A percentile compares a stretch with the other conserved stretches of the same genome.
These are phyloP conservation scores for Colletotrichum echinochloae DNA, from an alignment of 2,329 filamentous ascomycete species.

Conservation along the genomic window DNA sequence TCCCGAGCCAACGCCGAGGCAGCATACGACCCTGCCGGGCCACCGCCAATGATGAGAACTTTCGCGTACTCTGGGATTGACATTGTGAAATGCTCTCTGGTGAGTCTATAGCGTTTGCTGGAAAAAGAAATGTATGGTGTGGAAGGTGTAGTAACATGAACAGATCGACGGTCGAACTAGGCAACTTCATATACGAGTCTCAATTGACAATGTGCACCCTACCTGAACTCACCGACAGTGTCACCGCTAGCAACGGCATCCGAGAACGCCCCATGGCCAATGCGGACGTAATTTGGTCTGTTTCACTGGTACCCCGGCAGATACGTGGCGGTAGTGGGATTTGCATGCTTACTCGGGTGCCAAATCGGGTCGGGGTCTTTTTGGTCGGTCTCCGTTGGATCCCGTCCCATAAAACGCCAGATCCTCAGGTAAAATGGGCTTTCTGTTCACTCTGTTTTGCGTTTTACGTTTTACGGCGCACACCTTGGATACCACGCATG, in stretches of 20 bases:
- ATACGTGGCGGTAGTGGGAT: not conserved
- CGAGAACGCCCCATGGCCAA: too few species aligned
- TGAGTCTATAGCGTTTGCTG: not conserved
- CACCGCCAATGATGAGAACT: conserved; percentile 59
- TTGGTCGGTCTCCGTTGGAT: conserved; percentile 5
- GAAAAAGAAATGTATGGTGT: not conserved
- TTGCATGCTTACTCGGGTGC: too few species aligned
- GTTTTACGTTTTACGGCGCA: too few species aligned
- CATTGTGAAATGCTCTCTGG: not conserved
- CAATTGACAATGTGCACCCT: not conserved
- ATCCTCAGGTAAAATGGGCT: not conserved
- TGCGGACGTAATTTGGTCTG: too few species aligned
- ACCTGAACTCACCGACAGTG: not conserved
- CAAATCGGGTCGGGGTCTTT: not conserved
- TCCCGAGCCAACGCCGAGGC: conserved; percentile 58
- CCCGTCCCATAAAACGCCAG: not conserved
- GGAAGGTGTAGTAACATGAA: too few species aligned
- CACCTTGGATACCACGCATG: not conserved
- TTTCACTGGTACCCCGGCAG: too few species aligned
- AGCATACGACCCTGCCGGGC: conserved; percentile 59
- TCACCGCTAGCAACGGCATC: not conserved
- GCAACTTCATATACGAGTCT: not conserved
- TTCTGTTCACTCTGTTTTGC: too few species aligned
- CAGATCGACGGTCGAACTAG: not conserved
- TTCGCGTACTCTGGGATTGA: conserved; percentile 45